These are phyloP conservation scores for Spiromastix sp. DNA, from an alignment of 2,329 filamentous ascomycete species.

Conservation along the genomic window DNA sequence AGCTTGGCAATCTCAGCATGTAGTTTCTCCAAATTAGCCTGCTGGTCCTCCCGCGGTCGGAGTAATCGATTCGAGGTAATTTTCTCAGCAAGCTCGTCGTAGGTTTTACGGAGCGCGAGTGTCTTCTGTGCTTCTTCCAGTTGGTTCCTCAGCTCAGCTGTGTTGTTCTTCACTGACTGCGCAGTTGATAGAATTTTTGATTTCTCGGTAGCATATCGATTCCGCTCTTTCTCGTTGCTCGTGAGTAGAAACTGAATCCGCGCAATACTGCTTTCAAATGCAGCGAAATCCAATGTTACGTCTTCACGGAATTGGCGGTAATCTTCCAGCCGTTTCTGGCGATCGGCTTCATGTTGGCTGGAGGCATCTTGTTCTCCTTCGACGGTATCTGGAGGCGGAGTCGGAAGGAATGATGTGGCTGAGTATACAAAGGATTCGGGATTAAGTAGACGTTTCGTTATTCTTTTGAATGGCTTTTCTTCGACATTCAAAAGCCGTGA, in stretches of 20 bases:
- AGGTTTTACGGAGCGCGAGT: slow-evolving; percentile 68
- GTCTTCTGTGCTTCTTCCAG: slow-evolving; percentile 67
- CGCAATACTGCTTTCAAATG: slow-evolving; percentile 75
- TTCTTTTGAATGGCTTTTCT: slow-evolving; percentile 81
- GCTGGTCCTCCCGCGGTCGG: slow-evolving; percentile 74
- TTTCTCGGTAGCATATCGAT: slow-evolving; percentile 74
- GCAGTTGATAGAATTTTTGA: slow-evolving; percentile 68
- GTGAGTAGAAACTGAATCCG: slow-evolving; percentile 79
- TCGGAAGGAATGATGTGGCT: slow-evolving; percentile 47
- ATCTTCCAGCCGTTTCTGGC: slow-evolving; percentile 42
- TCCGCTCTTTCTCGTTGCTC: slow-evolving; percentile 73
- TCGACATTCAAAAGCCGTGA: slow-evolving; percentile 79
- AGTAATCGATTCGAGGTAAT: slow-evolving; percentile 74
- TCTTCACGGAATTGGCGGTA: slow-evolving; percentile 69
- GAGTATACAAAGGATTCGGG: slow-evolving; percentile 54
- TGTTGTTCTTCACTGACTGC: slow-evolving; percentile 65
- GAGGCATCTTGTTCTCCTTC: slow-evolving; percentile 33
- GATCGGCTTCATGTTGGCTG: slow-evolving; percentile 34
- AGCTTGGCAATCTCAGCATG: slow-evolving; percentile 82
- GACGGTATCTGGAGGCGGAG: slow-evolving; percentile 54
- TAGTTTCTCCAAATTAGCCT: slow-evolving; percentile 65
- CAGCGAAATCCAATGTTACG: slow-evolving; percentile 75
- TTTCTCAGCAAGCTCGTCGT: slow-evolving; percentile 78
- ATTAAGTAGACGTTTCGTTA: slow-evolving; percentile 68
- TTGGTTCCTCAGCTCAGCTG: slow-evolving; percentile 59